Conservation (phyloP, 768 basidiomycete genomes). For the Podaxis sp. region DNA sequence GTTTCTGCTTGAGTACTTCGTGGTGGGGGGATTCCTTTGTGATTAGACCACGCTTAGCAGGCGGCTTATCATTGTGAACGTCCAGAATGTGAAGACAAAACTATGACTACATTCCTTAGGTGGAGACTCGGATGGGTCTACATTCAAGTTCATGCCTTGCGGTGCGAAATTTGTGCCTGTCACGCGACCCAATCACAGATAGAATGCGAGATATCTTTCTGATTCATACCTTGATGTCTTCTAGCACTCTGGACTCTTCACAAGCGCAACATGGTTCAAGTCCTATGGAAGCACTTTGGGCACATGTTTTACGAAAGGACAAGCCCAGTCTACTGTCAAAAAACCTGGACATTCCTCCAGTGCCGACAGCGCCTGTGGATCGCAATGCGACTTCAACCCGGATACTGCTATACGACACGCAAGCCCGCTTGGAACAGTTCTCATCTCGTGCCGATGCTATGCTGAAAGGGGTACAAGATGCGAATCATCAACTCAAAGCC, state of each 20-base stretch:
- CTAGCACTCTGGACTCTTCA: background rate
- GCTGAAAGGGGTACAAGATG: slow-evolving; percentile 43
- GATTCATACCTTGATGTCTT: background rate
- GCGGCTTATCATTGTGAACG: too few relatives aligned
- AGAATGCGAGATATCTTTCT: background rate
- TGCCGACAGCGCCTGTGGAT: slow-evolving; percentile 52
- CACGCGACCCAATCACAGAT: background rate
- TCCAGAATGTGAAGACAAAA: too few relatives aligned
- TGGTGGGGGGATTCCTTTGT: too few relatives aligned
- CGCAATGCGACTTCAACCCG: slow-evolving; percentile 67
- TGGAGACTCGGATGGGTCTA: too few relatives aligned
- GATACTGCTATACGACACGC: slow-evolving; percentile 70
- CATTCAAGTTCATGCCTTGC: background rate
- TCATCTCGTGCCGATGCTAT: slow-evolving; percentile 52
- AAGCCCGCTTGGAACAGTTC: slow-evolving; percentile 66
- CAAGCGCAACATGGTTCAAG: background rate
- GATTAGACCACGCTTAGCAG: too few relatives aligned
- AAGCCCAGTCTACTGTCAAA: slow-evolving; percentile 21
- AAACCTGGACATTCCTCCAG: slow-evolving; percentile 20
- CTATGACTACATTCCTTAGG: too few relatives aligned
- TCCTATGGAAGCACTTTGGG: slow-evolving; percentile 41
- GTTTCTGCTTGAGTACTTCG: too few relatives aligned
- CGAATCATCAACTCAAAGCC: slow-evolving; percentile 47
- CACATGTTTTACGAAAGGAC: slow-evolving; percentile 49
- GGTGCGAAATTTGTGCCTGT: slow-evolving; percentile 16